These are phyloP conservation scores for Carpinus fangiana DNA, from an alignment of 306 rosid genomes.

Conservation along the genomic window DNA sequence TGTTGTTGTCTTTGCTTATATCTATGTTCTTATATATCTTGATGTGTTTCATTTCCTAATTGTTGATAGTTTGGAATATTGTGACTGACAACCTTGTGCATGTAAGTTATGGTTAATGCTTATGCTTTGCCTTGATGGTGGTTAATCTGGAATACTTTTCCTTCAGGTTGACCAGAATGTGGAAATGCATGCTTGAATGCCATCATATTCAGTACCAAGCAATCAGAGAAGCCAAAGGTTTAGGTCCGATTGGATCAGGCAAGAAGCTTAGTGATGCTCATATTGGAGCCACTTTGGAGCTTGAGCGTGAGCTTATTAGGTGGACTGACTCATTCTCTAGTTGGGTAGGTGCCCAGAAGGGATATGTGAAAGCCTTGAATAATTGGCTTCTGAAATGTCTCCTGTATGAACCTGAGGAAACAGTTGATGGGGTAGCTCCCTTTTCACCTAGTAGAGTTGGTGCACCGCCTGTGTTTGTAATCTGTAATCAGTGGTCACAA, in stretches of 20 bases:
- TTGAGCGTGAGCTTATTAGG: slow-evolving; percentile 79
- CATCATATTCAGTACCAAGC: slow-evolving; percentile 79
- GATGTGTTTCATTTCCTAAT: slow-evolving; percentile 6
- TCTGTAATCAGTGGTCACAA: slow-evolving; percentile 96
- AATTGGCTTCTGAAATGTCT: slow-evolving; percentile 89
- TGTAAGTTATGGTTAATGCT: slow-evolving; percentile 2
- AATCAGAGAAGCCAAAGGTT: slow-evolving; percentile 83
- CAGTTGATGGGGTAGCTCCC: slow-evolving; percentile 84
- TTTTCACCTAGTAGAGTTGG: slow-evolving; percentile 94
- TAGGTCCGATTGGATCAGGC: slow-evolving; percentile 76
- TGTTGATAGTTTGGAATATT: slow-evolving; percentile 12
- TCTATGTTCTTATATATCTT: neutral
- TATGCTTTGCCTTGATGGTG: slow-evolving; percentile 14
- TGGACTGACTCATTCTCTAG: slow-evolving; percentile 83
- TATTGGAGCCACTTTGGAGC: slow-evolving; percentile 65
- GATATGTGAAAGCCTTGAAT: slow-evolving; percentile 82
- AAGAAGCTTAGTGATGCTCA: slow-evolving; percentile 67
- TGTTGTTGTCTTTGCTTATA: slow-evolving; percentile 8
- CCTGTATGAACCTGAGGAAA: slow-evolving; percentile 81
- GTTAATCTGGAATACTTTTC: slow-evolving; percentile 10
- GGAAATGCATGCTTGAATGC: slow-evolving; percentile 96
- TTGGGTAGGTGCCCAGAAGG: slow-evolving; percentile 91
- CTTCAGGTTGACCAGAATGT: slow-evolving; percentile 83
- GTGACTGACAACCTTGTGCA: neutral
- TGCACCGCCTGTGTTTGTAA: slow-evolving; percentile 86